Conservation (phyloP, 1,139 yeast species). For the Yamadazyma atmosphaerica region DNA sequence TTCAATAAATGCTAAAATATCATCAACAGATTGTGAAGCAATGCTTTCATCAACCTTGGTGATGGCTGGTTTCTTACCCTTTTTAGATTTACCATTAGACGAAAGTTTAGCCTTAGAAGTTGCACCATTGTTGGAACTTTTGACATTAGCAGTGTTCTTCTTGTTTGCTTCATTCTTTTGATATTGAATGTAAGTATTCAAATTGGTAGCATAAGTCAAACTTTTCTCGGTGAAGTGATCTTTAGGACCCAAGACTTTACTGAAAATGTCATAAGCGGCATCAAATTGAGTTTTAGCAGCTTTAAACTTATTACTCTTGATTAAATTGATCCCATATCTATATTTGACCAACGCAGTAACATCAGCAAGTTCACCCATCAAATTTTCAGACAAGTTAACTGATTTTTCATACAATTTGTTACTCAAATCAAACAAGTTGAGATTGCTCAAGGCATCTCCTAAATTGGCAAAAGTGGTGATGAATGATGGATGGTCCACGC, state of each 20-base stretch:
- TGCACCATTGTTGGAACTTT: constrained; percentile 8
- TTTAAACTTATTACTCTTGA: constrained; percentile 52
- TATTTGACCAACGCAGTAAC: constrained; percentile 60
- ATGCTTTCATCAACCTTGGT: constrained; percentile 46
- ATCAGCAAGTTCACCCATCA: constrained; percentile 60
- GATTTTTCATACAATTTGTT: constrained; percentile 48
- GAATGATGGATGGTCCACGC: constrained; percentile 66
- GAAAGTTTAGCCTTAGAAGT: neutral
- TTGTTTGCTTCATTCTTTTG: constrained; percentile 32
- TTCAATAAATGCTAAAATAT: constrained; percentile 64
- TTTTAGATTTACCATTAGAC: constrained; percentile 10
- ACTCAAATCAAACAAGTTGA: constrained; percentile 41
- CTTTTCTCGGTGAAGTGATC: constrained; percentile 65
- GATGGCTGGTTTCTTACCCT: constrained; percentile 23
- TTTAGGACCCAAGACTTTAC: constrained; percentile 58
- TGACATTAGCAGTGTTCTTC: constrained; percentile 15
- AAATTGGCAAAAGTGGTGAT: constrained; percentile 66
- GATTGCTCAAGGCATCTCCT: constrained; percentile 58
- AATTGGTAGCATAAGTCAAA: constrained; percentile 58
- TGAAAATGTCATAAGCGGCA: constrained; percentile 54
- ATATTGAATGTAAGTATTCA: constrained; percentile 41
- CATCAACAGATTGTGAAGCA: constrained; percentile 65
- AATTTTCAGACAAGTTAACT: constrained; percentile 41
- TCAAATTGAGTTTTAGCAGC: constrained; percentile 57
- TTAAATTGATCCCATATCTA: constrained; percentile 66